phyloP scores from a whole-genome alignment of 169 alveolate genomes.

The Haemoproteus tartakovskyi region DNA sequence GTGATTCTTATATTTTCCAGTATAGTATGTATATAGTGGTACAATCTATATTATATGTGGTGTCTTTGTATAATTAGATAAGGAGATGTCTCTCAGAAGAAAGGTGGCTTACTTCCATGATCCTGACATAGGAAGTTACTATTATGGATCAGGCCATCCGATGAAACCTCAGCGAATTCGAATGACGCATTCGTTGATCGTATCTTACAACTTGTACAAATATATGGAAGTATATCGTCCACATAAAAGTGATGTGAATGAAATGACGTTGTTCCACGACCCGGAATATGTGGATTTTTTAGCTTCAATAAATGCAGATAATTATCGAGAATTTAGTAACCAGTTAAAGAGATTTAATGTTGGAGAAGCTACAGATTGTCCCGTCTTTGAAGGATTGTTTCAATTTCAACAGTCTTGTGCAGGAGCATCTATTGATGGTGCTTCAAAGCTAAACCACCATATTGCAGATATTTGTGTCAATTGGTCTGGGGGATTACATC shows the following conservation, averaged over 20 bases:
- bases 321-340: constrained; percentile 81
- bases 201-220: constrained; percentile 93
- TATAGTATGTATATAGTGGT: too few relatives aligned
- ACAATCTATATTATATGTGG: too few relatives aligned
- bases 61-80: too few relatives aligned
- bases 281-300: constrained; percentile 91
- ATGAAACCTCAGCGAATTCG: constrained; percentile 99
- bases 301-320: constrained; percentile 82
- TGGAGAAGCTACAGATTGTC: constrained; percentile 96
- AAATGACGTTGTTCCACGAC: constrained; percentile 93
- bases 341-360: constrained; percentile 90
- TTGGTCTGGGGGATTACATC: constrained; percentile 99
- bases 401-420: constrained; percentile 96
- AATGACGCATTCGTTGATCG: constrained; percentile 97
- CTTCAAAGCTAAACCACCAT: constrained; percentile 89
- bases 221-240: constrained; percentile 96
- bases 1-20: too few relatives aligned
- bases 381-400: constrained; percentile 96
- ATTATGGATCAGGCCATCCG: constrained; percentile 99
- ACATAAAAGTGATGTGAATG: constrained; percentile 94
- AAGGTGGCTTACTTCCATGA: constrained; percentile 90
- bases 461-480: constrained; percentile 95
- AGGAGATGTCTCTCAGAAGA: constrained; percentile 73
- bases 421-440: constrained; percentile 97
- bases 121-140: constrained; percentile 95